These are phyloP conservation scores for Straminergon stramineum DNA, from an alignment of 225 moss, liverwort and hornwort species.

Conservation along the genomic window DNA sequence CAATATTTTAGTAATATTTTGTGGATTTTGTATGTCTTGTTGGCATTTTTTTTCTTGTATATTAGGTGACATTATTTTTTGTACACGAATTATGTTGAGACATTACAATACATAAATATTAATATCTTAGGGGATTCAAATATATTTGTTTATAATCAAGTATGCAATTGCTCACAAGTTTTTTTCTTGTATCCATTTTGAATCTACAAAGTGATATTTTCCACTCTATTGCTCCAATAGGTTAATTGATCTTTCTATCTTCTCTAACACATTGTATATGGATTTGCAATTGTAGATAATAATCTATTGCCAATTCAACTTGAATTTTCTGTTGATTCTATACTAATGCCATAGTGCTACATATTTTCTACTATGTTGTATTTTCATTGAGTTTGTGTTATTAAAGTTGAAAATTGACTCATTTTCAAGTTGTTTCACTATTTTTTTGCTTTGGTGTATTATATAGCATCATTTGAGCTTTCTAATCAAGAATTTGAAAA, in stretches of 20 bases:
- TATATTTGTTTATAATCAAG: not conserved
- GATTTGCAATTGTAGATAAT: not conserved
- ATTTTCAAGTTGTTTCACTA: not conserved
- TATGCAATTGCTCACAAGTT: too few relatives aligned
- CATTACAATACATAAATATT: not conserved
- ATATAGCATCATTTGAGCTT: not conserved
- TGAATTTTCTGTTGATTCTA: not conserved
- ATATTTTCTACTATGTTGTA: not conserved
- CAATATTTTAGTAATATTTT: not conserved
- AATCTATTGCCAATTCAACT: not conserved
- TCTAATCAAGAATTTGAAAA: not conserved
- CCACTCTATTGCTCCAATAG: not conserved
- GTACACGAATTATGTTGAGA: too few relatives aligned
- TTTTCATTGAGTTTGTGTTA: not conserved
- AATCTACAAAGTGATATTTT: not conserved
- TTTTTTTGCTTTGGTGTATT: not conserved
- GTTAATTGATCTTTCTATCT: not conserved
- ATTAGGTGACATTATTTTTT: not conserved
- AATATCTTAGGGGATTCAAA: rapidly evolving
- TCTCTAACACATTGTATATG: not conserved
- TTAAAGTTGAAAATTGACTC: not conserved
- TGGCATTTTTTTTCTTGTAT: not conserved
- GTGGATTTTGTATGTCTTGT: too few relatives aligned
- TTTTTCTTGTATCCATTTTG: too few relatives aligned
- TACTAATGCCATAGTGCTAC: rapidly evolving